Conservation (phyloP, 345 rosid genomes). For the Corchorus capsularis region DNA sequence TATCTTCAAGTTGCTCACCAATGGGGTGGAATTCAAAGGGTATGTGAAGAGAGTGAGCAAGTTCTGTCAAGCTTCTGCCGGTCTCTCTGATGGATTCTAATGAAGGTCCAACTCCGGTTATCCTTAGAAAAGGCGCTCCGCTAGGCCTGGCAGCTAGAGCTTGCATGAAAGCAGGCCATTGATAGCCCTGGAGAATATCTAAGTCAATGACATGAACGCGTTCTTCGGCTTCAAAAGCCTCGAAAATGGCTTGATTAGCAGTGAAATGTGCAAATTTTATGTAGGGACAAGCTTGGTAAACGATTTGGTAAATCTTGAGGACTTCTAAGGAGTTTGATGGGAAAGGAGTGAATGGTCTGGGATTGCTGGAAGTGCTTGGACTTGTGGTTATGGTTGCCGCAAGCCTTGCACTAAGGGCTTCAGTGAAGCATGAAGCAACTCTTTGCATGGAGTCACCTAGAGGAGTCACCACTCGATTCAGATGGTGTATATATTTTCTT, state of each 20-base stretch:
- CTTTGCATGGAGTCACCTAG: conserved; percentile 72
- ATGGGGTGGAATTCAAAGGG: conserved; percentile 66
- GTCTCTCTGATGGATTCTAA: conserved; percentile 51
- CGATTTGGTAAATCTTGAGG: conserved; percentile 61
- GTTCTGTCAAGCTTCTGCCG: conserved; percentile 59
- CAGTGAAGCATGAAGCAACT: conserved; percentile 69
- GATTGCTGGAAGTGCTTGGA: conserved; percentile 26
- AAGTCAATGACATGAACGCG: conserved; percentile 75
- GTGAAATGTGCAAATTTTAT: conserved; percentile 73
- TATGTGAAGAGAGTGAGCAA: conserved; percentile 64
- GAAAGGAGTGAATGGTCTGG: conserved; percentile 44
- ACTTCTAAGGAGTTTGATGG: conserved; percentile 56
- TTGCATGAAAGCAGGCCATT: conserved; percentile 85
- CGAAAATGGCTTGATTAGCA: conserved; percentile 69
- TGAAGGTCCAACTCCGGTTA: conserved; percentile 56
- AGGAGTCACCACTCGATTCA: conserved; percentile 57
- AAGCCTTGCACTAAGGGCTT: conserved; percentile 59
- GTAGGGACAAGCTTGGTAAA: conserved; percentile 72
- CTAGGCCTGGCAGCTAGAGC: conserved; percentile 61
- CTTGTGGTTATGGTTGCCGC: conserved; percentile 46
- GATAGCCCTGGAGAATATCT: conserved; percentile 72
- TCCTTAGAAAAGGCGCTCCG: conserved; percentile 61
- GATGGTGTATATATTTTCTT: conserved; percentile 55
- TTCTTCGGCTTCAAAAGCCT: conserved; percentile 69
- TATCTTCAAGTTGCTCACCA: conserved; percentile 57